These are phyloP conservation scores for Colletotrichum acutatum DNA, from an alignment of 2,329 filamentous ascomycete species.

Conservation along the genomic window DNA sequence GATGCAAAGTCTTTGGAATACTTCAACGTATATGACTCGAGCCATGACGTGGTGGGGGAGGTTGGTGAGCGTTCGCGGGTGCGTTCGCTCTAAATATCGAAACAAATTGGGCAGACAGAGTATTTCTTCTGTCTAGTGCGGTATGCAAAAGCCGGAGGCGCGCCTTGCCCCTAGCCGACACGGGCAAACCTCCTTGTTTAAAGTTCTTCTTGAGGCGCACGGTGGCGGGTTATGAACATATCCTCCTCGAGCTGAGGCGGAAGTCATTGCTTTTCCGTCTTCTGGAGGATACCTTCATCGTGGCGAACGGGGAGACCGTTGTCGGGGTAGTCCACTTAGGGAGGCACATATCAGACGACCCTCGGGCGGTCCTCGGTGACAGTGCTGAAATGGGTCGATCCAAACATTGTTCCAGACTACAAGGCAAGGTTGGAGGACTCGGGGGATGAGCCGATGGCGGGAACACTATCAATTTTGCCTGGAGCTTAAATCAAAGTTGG, in stretches of 20 bases:
- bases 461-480: not conserved
- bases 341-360: not conserved
- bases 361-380: slow-evolving; percentile 3
- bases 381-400: not conserved
- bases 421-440: not conserved
- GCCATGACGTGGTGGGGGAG: not conserved
- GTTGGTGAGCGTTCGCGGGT: not conserved
- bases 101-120: not conserved
- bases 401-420: not conserved
- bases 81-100: not conserved
- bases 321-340: not conserved
- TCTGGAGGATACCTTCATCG: no score
- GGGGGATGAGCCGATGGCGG: not conserved
- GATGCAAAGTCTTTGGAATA: not conserved
- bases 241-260: not conserved
- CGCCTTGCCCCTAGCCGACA: not conserved
- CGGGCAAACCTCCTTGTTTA: not conserved
- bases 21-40: not conserved
- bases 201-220: slow-evolving; percentile 8
- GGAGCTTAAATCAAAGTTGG: not conserved
- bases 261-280: not conserved
- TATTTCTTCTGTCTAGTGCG: not conserved
- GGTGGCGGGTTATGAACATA: not conserved
- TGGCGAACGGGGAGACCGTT: not conserved
- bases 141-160: not conserved